Evolutionary conservation across 2,329 filamentous ascomycete genomes (phyloP), one percentile per base, ranked within the genome.

Genomic region (Xylaria polymorpha): DNA sequence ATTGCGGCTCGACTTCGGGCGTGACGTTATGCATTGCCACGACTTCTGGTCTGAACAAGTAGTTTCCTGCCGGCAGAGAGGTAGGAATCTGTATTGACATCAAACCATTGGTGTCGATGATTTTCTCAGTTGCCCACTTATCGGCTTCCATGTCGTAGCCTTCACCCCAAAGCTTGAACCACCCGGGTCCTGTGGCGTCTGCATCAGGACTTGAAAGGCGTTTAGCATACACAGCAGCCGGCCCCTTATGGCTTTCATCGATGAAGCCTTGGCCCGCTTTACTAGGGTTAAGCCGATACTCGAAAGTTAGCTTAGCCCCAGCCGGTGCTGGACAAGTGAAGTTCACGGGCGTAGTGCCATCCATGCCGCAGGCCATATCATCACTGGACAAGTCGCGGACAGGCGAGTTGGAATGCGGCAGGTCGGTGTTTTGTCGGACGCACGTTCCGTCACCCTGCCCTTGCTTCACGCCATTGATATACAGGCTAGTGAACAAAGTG

Each of bases 121-220:
- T 83, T 67, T 87, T 87, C 75, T 92, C 87, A 3, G 89, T 90
- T 79, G 91, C 92, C 90, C 91, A 94, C 77, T 87, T 82, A 22
- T 81, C 77, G 1, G 83, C 82, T 12, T 77, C 72, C 10, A 80
- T 77, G 74, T 91, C 84, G 79, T 91, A 92, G 57, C 89, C 90
- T 60, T 90, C 85, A 66, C 91, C 86, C 83, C 85, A 92, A 77
- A 94, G 87, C 84, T 93, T 93, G 85, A 93, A 92, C 92, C 91
- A 94, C 50, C 91, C 91, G 61, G 83, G 81, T 9, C 91, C 90
- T 25, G 84, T 80, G 62, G 81, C 81, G 62, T 89, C 87, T 64
- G 87, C 84, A 72, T 82, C 80, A 1, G 56, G 51, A 58, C 39
- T 64, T 2, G 63, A 61, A 5, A 93, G 87, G 74, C 87, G 87